A percentile compares a stretch with the other conserved stretches of the same genome.
Evolutionary conservation across 2,329 filamentous ascomycete species (phyloP).

Genomic region (Xylaria digitata): DNA sequence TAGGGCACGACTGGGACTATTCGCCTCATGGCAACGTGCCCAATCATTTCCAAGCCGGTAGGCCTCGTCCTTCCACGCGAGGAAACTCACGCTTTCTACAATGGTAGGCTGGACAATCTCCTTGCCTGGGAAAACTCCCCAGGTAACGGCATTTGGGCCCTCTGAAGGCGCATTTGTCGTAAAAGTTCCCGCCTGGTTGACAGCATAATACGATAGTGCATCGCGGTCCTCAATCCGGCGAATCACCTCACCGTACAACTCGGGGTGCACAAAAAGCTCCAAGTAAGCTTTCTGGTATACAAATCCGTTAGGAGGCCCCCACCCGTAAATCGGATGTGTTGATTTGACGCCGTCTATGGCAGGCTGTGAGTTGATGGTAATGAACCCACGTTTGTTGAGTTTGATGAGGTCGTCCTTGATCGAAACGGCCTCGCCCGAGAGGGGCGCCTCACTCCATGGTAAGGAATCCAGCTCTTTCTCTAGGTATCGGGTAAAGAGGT

Average conservation of each 20-base stretch:
- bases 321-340: conserved; percentile 86
- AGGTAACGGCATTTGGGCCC: conserved; percentile 97
- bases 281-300: conserved; percentile 99
- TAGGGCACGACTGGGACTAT: conserved; percentile 80
- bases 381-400: conserved; percentile 85
- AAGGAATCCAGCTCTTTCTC: conserved; percentile 82
- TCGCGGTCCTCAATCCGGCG: conserved; percentile 79
- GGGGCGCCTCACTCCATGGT: conserved; percentile 93
- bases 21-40: conserved; percentile 87
- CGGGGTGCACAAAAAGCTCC: conserved; percentile 86
- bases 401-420: conserved; percentile 82
- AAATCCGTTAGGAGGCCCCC: conserved; percentile 94
- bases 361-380: conserved; percentile 98
- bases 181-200: conserved; percentile 84
- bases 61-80: conserved; percentile 98
- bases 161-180: conserved; percentile 86
- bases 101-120: conserved; percentile 99
- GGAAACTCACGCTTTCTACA: conserved; percentile 95
- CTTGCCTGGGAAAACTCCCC: conserved; percentile 98
- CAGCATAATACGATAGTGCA: conserved; percentile 93
- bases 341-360: conserved; percentile 93
- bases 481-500: conserved; percentile 88
- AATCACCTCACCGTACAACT: conserved; percentile 81
- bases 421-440: conserved; percentile 82
- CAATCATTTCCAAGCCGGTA: conserved; percentile 93